Conservation (phyloP, 2,329 filamentous ascomycete species). For the Nothopassalora personata region DNA sequence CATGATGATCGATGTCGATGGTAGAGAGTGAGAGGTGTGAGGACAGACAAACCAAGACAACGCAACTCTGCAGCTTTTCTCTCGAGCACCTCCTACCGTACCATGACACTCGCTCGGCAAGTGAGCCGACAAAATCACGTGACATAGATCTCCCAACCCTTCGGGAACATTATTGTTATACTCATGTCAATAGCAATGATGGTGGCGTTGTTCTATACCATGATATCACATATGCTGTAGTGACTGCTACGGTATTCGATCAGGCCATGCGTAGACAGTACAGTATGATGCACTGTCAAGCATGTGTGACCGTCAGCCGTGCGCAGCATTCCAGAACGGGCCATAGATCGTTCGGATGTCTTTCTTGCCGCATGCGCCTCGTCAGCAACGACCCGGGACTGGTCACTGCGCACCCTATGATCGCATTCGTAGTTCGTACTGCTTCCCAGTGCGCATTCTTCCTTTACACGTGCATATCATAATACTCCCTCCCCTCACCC, state of each 20-base stretch:
- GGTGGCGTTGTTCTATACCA: too few species aligned
- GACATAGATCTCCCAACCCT: background rate
- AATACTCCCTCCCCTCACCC: background rate
- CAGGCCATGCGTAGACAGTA: too few species aligned
- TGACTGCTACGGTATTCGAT: too few species aligned
- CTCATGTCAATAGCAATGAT: too few species aligned
- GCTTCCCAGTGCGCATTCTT: background rate
- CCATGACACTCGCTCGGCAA: background rate
- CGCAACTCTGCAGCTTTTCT: background rate
- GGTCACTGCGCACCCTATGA: background rate
- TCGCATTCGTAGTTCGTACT: background rate
- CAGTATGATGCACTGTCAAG: too few species aligned
- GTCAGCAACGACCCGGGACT: background rate
- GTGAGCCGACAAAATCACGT: background rate
- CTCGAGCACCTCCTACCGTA: too few species aligned
- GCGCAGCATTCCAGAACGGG: too few species aligned
- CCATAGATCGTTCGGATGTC: background rate
- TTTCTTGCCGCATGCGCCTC: background rate
- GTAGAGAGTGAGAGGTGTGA: background rate
- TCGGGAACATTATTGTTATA: too few species aligned
- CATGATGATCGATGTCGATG: constrained; percentile 34
- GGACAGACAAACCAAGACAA: background rate
- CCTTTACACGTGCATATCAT: background rate
- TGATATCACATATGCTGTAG: too few species aligned
- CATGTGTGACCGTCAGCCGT: too few species aligned